These are phyloP conservation scores for Gnaphalium uliginosum DNA, from an alignment of 129 eudicot species.

Conservation along the genomic window DNA sequence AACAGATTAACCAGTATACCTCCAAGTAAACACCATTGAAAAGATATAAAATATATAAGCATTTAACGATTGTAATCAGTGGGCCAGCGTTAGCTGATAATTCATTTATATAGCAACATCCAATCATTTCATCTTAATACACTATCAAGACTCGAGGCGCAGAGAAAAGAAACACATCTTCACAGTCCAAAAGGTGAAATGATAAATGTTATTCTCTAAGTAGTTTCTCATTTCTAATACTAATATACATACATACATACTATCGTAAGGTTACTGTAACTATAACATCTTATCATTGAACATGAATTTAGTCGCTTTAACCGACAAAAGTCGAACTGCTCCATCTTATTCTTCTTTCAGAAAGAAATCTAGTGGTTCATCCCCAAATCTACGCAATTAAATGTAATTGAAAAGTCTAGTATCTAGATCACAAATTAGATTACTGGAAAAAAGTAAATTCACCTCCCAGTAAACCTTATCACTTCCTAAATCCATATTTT, in stretches of 20 bases:
- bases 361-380: not conserved
- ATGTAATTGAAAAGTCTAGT: not conserved
- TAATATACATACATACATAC: too few relatives aligned
- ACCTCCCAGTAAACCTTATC: not conserved
- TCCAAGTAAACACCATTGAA: constrained; percentile 12
- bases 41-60: not conserved
- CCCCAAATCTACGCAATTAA: not conserved
- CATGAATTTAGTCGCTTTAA: not conserved
- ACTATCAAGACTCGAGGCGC: not conserved
- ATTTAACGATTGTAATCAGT: not conserved
- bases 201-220: not conserved
- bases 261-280: not conserved
- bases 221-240: not conserved
- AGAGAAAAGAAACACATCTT: not conserved
- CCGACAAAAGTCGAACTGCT: not conserved
- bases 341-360: not conserved
- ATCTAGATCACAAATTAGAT: not conserved
- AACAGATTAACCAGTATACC: not conserved
- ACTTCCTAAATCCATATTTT: not conserved
- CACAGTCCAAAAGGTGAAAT: not conserved
- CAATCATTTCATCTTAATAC: not conserved
- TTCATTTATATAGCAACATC: not conserved
- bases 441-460: not conserved
- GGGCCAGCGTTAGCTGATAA: not conserved
- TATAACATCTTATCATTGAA: not conserved